Base-by-base conservation (phyloP, 257 asterid species). In the Petunia axillaris region DNA sequence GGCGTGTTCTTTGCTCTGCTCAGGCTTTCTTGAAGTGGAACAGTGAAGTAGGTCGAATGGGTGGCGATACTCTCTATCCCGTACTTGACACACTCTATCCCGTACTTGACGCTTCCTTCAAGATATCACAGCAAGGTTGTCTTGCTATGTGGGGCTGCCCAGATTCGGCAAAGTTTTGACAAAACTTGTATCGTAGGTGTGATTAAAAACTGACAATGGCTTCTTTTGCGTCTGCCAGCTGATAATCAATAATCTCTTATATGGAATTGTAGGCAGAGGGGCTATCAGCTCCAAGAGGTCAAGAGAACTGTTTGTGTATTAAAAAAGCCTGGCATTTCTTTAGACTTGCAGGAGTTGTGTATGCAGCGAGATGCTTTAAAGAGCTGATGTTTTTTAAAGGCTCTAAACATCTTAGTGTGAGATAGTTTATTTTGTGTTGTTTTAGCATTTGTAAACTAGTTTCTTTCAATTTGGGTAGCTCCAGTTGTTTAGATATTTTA, bases 161-260 rank as follows among this genome's bases (percentile, higher is more conserved):
- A 25, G 2, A 11, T 73, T 35, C 46, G 7, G 78, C 62, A 1
- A 73, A 35, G 78, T 73, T 13, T 50, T 73, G 78, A 13, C 62
- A 16, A 36, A 25, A 50, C 78, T 50, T 73, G 62, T 73, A 73
- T 35, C 35, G 78, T 36, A 73, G 78, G 62, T 35, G 43, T 5
- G 63, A 73, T 36, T 50, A 36, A 3, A 48, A 46, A 38, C 78
- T 13, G 36, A 73, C 13, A 5, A 3, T 13, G 13, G 9, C 40
- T 50, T 48, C 77, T 35, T 48, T 53, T 52, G 60, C n/a, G 35
- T 71, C 77, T 46, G 3, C 77, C 5, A 71, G 60, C 35, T 46
- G 43, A 70, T 25, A 25, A 70, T 70, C 59, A 5, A 48, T 46
- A 4, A 38, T 37, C 25, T 25, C 4, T 44, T 0, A 10, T 44